Evolutionary conservation across 805 yeast species (phyloP), one percentile per base, ranked within the genome.

Genomic region (Wickerhamomyces pijperi): DNA sequence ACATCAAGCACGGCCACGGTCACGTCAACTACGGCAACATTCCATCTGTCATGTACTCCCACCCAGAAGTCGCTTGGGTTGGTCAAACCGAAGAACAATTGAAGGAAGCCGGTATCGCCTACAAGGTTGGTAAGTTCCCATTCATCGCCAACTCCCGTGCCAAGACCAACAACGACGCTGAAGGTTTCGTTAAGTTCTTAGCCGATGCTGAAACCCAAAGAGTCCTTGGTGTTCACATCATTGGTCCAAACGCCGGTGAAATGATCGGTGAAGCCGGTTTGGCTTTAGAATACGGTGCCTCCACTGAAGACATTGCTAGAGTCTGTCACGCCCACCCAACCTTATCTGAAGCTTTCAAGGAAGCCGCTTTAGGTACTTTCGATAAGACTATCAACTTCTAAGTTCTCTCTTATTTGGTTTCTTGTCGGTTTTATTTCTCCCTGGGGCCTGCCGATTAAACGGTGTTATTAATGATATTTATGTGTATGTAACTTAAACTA

Each of bases 51-150:
- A 92, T 92, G 98, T 92, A 92, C 74, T 81, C 97, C 37, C 96
- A 87, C 68, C 99, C 99, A 48, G 99, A 92, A 72, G 96, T 92
- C 52, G 97, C 97, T 39, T 92, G 98, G 98, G 95, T 84, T 52
- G 99, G 99, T 54, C 84, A 84, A 67, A 83, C 78, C 58, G 99
- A 92, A 70, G 80, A 88, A 70, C 88, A 88, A 67, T 75, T 88
- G 61, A 88, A 90, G 73, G 88, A 74, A 53, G 86, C 86, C 54
- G 96, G 96, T 53, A 77, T 87, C 63, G 73, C 80, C 54, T 92
- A 82, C 76, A 88, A 82, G 65, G 75, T 83, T 45, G 99, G 99
- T 60, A 92, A 92, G 69, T 92, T 90, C 87, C 95, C 97, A 62
- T 92, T 92, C 72, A 73, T 86, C 56, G 99, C 99, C 54, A 92